Evolutionary conservation across 306 rosid species (phyloP).

Genomic region (Spatholobus suberectus): DNA sequence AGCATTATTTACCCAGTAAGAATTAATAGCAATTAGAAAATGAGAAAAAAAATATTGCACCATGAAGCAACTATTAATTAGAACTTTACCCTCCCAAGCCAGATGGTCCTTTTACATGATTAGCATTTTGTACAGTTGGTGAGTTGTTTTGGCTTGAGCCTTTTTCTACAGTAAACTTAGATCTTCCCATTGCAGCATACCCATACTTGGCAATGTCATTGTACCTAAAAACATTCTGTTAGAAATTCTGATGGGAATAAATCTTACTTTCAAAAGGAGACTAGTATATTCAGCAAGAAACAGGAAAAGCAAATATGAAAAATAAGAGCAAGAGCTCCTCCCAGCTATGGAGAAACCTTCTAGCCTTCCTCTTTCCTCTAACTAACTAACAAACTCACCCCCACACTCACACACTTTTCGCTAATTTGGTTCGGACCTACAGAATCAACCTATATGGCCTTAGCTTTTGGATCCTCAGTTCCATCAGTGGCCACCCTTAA

Average conservation of each 20-base stretch:
- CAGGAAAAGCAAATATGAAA: constrained; percentile 11
- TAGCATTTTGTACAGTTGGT: constrained; percentile 43
- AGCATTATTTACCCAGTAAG: constrained; percentile 16
- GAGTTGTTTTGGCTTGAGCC: constrained; percentile 51
- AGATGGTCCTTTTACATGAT: constrained; percentile 55
- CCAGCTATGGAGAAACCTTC: not conserved
- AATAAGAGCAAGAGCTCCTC: not conserved
- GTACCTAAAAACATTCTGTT: constrained; percentile 66
- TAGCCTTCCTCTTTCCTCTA: not conserved
- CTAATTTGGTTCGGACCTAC: not conserved
- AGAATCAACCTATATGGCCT: not conserved
- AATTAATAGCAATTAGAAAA: constrained; percentile 23
- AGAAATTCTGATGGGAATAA: constrained; percentile 13
- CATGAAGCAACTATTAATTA: constrained; percentile 32
- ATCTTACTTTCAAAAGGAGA: constrained; percentile 11
- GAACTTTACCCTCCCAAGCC: constrained; percentile 82
- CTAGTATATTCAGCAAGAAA: not conserved
- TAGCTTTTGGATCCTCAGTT: not conserved
- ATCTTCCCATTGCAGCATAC: constrained; percentile 80
- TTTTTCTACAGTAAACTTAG: constrained; percentile 52
- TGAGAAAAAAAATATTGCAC: constrained; percentile 11
- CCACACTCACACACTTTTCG: not conserved
- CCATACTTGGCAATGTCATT: constrained; percentile 92
- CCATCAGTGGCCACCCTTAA: not conserved
- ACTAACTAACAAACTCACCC: not conserved